Percentiles rank a stretch among this genome's conserved stretches.
These are phyloP conservation scores for Heteromeles arbutifolia DNA, from an alignment of 306 rosid species.

Conservation along the genomic window DNA sequence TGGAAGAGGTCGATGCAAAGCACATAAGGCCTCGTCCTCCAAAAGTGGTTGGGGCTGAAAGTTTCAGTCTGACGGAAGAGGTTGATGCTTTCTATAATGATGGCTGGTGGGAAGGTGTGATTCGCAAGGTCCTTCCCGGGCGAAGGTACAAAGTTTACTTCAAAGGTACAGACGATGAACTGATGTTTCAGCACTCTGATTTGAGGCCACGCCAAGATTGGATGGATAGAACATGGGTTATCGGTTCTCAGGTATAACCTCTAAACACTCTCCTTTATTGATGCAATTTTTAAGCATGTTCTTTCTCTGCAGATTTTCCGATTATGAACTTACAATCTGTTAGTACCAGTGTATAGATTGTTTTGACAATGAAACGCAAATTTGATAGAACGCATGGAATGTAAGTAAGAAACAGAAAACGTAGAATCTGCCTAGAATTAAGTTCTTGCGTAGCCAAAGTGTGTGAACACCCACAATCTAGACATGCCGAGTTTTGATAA, in stretches of 20 bases:
- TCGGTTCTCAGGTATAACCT: constrained; percentile 48
- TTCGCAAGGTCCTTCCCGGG: constrained; percentile 34
- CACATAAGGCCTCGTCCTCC: constrained; percentile 62
- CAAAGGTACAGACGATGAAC: constrained; percentile 26
- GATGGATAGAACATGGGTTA: constrained; percentile 49
- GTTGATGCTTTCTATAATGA: constrained; percentile 59
- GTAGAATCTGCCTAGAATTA: not conserved
- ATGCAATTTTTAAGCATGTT: not conserved
- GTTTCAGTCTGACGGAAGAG: constrained; percentile 32
- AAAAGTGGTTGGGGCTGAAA: constrained; percentile 10
- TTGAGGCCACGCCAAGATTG: constrained; percentile 59
- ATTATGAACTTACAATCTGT: not conserved
- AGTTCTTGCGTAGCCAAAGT: not conserved
- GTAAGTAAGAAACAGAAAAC: not conserved
- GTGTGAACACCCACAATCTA: not conserved
- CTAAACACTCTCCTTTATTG: not conserved
- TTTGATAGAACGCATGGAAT: too few relatives aligned
- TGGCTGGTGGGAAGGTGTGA: constrained; percentile 75
- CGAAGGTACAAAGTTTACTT: constrained; percentile 50
- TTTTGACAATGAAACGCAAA: not conserved
- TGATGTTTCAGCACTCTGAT: constrained; percentile 34
- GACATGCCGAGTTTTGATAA: not conserved
- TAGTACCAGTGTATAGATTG: not conserved
- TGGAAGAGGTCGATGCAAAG: constrained; percentile 37
- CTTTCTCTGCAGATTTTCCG: not conserved